A percentile compares a stretch with the other conserved stretches of the same genome.
phyloP scores from a whole-genome alignment of 345 rosid species.

The Garcia nutans region DNA sequence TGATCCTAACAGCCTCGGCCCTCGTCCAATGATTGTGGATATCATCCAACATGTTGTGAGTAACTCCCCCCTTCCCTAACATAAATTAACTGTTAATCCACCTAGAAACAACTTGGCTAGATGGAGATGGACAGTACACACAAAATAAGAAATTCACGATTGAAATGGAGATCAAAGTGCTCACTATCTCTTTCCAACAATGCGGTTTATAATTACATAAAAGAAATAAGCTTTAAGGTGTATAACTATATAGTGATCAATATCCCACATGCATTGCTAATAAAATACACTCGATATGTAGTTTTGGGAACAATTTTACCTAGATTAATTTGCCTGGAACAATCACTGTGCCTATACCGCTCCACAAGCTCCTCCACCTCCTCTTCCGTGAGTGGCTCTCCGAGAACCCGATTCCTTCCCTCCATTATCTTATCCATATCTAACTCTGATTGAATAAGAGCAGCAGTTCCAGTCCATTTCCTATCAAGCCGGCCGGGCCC shows the following conservation, averaged over 20 bases:
- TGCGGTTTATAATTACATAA: too few relatives aligned
- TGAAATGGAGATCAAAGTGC: too few relatives aligned
- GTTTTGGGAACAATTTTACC: constrained; percentile 33
- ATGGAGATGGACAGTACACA: too few relatives aligned
- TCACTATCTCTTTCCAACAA: too few relatives aligned
- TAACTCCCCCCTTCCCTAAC: constrained; percentile 78
- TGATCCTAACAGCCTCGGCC: constrained; percentile 88
- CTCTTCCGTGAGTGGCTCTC: constrained; percentile 61
- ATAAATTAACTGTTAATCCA: background rate
- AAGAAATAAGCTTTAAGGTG: too few relatives aligned
- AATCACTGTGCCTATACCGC: constrained; percentile 75
- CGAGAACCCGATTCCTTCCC: constrained; percentile 52
- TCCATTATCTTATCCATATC: constrained; percentile 40
- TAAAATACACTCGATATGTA: background rate
- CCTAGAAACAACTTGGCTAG: too few relatives aligned
- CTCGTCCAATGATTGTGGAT: constrained; percentile 88
- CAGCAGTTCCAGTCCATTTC: constrained; percentile 80
- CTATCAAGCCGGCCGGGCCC: constrained; percentile 84
- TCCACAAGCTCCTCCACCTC: constrained; percentile 76
- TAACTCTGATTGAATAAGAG: constrained; percentile 39
- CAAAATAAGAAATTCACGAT: too few relatives aligned
- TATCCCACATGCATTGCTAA: too few relatives aligned
- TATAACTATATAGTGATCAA: background rate
- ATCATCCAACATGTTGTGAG: constrained; percentile 93
- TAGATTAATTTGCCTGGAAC: constrained; percentile 77